Evolutionary conservation across 2,329 filamentous ascomycete species (phyloP), one percentile per base, ranked within the genome.

Genomic region (Neofusicoccum umdonicola): DNA sequence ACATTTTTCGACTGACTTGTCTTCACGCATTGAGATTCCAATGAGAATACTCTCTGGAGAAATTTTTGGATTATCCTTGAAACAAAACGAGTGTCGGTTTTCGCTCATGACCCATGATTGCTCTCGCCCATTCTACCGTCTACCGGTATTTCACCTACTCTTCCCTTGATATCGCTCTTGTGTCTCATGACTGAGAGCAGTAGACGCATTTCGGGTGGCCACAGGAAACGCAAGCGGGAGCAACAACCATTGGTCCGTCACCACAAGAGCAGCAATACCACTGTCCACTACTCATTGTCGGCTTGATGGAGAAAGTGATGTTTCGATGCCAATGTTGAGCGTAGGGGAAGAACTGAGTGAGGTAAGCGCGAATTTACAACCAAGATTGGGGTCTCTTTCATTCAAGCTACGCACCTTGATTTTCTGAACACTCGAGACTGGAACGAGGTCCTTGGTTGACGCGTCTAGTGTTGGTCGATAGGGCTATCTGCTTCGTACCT

Each of bases 221-320:
- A 35, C 58, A 62, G 35, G 11, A 31, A 6, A 42, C 37, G 19
- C 58, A 62, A 11, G 58, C 11, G 8, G 58, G 58, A n/a, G 58
- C 58, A 17, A 62, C 58, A 37, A 62, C 45, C 45, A 51, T 50
- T 15, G 58, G 58, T 3, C 58, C 58, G n/a, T 62, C 58, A 8
- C 58, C 34, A 51, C 58, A 62, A 6, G 1, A 1, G 31, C 45
- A 51, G 15, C 58, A 62, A 17, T 62, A 62, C 58, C 58, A 62
- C n/a, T 39, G 42, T 11, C 22, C 22, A n/a, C 58, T 27, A 35
- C 13, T 15, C 56, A 60, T 60, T 35, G 41, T 34, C n/a, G 35
- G 17, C 19, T 22, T 22, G 19, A 3, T 22, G 19, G 19, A 3
- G 11, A 17, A 31, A 6, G 19, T 13, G n/a, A 35, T 27, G 7